A percentile compares a stretch with the other conserved stretches of the same genome.
Conservation (phyloP, 1,284 basidiomycete genomes). For the Stereum hirsutum region DNA sequence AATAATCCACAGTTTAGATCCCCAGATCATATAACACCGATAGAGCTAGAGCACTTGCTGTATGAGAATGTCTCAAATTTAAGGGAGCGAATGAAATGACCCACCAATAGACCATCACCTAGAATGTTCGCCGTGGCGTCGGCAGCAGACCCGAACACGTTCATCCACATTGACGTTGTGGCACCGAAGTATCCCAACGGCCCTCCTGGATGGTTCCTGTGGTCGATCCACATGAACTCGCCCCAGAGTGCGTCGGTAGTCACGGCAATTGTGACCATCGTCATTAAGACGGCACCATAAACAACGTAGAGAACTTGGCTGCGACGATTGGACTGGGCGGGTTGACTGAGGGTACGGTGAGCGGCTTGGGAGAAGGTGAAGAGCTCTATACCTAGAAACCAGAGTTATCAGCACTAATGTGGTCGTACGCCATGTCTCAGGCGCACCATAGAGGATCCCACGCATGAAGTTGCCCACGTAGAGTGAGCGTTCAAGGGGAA, state of each 20-base stretch:
- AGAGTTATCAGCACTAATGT: not conserved
- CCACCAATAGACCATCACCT: conserved; percentile 19
- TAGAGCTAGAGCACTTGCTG: conserved; percentile 19
- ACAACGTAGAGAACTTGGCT: conserved; percentile 12
- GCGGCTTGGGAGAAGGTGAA: conserved; percentile 15
- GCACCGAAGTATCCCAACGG: conserved; percentile 15
- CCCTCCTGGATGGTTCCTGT: conserved; percentile 17
- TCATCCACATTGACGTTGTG: conserved; percentile 16
- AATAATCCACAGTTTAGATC: conserved; percentile 12
- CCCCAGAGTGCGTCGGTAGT: conserved; percentile 16
- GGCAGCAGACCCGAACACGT: conserved; percentile 18
- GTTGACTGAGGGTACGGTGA: conserved; percentile 11
- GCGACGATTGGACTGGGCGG: conserved; percentile 4
- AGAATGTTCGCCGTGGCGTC: conserved; percentile 18
- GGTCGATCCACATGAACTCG: conserved; percentile 19
- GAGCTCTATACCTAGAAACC: conserved; percentile 15
- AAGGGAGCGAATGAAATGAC: conserved; percentile 1
- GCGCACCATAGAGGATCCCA: conserved; percentile 17
- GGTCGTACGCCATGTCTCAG: not conserved
- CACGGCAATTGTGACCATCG: conserved; percentile 16
- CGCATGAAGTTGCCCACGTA: conserved; percentile 19
- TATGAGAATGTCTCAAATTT: not conserved
- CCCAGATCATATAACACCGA: conserved; percentile 21
- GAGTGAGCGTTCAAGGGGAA: conserved; percentile 17
- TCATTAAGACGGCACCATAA: conserved; percentile 15